Percentiles rank a stretch among this genome's conserved stretches.
Conservation (phyloP, 305 asterid genomes). For the Solanum hybrid region DNA sequence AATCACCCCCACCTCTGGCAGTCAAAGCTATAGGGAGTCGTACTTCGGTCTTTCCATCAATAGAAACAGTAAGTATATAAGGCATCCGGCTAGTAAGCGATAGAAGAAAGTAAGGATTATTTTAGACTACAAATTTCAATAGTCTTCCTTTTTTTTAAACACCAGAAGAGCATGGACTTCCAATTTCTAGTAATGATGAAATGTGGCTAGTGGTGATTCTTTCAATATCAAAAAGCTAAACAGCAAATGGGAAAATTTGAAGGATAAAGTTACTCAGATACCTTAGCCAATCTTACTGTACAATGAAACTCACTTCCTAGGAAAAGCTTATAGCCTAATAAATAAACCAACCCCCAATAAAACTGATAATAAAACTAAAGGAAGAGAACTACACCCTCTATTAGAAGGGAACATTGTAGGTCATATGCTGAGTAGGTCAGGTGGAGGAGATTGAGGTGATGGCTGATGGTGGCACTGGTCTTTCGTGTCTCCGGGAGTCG, state of each 20-base stretch:
- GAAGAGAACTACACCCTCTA: not conserved
- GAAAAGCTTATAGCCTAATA: not conserved
- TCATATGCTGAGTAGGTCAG: constrained; percentile 66
- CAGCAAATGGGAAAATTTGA: not conserved
- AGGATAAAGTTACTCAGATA: not conserved
- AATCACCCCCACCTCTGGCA: not conserved
- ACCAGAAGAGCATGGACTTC: not conserved
- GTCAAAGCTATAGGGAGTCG: not conserved
- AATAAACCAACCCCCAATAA: not conserved
- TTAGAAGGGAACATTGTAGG: constrained; percentile 14
- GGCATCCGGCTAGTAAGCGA: not conserved
- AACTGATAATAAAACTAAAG: not conserved
- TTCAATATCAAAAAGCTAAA: not conserved
- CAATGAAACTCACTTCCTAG: not conserved
- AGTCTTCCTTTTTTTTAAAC: too few relatives aligned
- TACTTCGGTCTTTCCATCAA: too few relatives aligned
- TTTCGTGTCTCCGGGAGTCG: constrained; percentile 8
- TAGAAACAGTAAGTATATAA: too few relatives aligned
- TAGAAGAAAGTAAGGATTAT: not conserved
- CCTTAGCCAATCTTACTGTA: not conserved
- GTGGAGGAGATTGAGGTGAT: constrained; percentile 25
- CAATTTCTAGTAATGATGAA: not conserved
- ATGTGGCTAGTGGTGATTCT: not conserved
- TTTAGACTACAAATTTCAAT: too few relatives aligned
- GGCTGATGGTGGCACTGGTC: constrained; percentile 14